phyloP scores from a whole-genome alignment of 768 basidiomycete genomes.

The Psilocybe azurescens region DNA sequence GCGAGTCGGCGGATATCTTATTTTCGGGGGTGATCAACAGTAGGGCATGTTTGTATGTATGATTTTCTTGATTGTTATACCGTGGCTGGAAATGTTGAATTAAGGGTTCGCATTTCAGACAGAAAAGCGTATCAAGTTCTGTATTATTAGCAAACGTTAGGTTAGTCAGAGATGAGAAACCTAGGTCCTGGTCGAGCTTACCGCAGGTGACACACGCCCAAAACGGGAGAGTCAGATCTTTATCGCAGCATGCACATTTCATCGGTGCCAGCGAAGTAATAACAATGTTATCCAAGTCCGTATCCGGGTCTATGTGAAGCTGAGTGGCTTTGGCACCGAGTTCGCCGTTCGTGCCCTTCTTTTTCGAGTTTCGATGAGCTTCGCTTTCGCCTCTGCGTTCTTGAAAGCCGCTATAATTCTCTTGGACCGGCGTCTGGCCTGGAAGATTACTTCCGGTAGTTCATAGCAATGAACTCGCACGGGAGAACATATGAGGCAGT shows the following conservation, averaged over 20 bases:
- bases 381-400: neutral
- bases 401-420: conserved; percentile 7
- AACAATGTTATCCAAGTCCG: neutral
- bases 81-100: conserved; percentile 1
- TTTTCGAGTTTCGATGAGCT: neutral
- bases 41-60: neutral
- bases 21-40: neutral
- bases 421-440: neutral
- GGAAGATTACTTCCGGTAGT: neutral
- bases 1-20: neutral
- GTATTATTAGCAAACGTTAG: neutral
- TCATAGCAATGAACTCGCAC: neutral
- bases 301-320: neutral
- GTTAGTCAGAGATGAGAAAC: neutral
- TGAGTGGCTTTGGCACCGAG: neutral
- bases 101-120: neutral
- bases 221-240: conserved; percentile 5
- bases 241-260: conserved; percentile 10
- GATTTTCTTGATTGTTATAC: neutral
- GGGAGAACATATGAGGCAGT: neutral
- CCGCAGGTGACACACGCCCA: conserved; percentile 13
- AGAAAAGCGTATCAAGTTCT: neutral
- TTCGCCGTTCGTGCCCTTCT: neutral
- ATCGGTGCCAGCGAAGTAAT: conserved; percentile 1
- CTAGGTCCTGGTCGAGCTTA: neutral